Conservation (phyloP, 1,139 yeast genomes). For the Saccharomycopsis hybrid region DNA sequence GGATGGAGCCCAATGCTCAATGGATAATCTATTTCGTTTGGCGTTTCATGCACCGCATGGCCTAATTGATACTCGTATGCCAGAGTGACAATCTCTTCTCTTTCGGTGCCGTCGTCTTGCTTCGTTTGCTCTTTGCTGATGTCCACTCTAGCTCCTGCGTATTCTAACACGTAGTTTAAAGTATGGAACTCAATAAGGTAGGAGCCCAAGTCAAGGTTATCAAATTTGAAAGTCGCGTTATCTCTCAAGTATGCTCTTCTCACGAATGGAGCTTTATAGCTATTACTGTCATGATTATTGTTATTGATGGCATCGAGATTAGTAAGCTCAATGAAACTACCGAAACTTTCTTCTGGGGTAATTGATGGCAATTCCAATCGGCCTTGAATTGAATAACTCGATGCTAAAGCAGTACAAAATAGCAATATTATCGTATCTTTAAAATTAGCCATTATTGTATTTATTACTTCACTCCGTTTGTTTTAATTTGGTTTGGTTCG, state of each 20-base stretch:
- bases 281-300: neutral
- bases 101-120: constrained; percentile 11
- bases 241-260: neutral
- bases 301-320: constrained; percentile 1
- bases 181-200: constrained; percentile 15
- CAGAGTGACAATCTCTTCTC: constrained; percentile 1
- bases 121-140: neutral
- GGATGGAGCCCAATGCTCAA: constrained; percentile 2
- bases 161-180: constrained; percentile 9
- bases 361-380: constrained; percentile 7
- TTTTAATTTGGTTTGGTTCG: too few species aligned
- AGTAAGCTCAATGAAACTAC: constrained; percentile 12
- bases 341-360: constrained; percentile 12
- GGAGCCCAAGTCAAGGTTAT: constrained; percentile 8
- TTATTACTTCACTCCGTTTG: too few species aligned
- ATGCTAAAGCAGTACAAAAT: too few species aligned
- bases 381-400: constrained; percentile 9
- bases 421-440: neutral
- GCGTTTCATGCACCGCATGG: neutral
- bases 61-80: constrained; percentile 17
- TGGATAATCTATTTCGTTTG: constrained; percentile 15
- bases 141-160: constrained; percentile 8
- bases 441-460: too few species aligned
- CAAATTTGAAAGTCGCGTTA: constrained; percentile 12
- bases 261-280: neutral